Percentiles rank a stretch among this genome's conserved stretches.
Evolutionary conservation across 2,329 filamentous ascomycete genomes (phyloP).

Genomic region (Talaromyces marneffei): DNA sequence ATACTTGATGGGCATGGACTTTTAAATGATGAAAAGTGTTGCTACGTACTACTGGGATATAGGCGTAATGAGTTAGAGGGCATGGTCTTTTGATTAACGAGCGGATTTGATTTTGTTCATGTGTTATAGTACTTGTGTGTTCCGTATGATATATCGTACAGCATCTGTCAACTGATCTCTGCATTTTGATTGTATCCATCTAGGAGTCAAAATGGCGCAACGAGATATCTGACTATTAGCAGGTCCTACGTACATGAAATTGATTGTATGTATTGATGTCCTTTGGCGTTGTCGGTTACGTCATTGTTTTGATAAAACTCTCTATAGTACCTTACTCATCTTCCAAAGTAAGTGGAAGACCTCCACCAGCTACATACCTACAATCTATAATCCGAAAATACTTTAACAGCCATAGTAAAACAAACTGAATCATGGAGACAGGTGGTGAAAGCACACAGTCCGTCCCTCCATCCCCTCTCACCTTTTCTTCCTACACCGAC

Average conservation of each 20-base stretch:
- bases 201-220: background rate
- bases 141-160: background rate
- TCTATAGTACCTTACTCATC: background rate
- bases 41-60: background rate
- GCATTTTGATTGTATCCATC: background rate
- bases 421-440: constrained; percentile 3
- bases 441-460: constrained; percentile 13
- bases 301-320: constrained; percentile 12
- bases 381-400: background rate
- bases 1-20: constrained; percentile 70
- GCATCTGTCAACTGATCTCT: background rate
- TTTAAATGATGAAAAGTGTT: constrained; percentile 30
- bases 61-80: background rate
- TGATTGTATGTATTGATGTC: background rate
- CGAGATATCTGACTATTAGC: background rate
- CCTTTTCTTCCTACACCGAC: background rate
- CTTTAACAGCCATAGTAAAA: background rate
- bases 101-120: background rate
- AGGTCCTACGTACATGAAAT: too few relatives aligned
- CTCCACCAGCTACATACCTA: background rate
- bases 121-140: background rate
- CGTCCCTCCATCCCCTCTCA: background rate
- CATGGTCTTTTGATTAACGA: background rate
- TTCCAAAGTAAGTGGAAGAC: background rate
- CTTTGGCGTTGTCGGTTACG: constrained; percentile 3